Evolutionary conservation across 495 filamentous ascomycete genomes (phyloP).

Genomic region (Neurospora sp.): DNA sequence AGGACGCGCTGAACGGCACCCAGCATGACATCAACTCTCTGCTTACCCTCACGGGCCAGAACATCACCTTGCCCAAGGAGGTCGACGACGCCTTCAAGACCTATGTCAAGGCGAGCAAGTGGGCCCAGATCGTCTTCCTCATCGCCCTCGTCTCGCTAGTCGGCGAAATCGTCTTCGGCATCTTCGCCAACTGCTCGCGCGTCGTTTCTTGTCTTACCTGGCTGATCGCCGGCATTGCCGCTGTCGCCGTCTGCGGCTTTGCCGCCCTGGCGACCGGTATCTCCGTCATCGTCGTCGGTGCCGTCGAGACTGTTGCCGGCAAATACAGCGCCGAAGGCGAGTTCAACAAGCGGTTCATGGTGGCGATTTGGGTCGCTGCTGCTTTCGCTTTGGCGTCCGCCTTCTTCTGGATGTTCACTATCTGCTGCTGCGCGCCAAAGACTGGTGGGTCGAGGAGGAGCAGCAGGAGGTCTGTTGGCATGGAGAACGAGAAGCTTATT

Average conservation of each 20-base stretch:
- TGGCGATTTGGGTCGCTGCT: constrained; percentile 66
- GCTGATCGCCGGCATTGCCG: constrained; percentile 38
- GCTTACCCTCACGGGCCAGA: constrained; percentile 24
- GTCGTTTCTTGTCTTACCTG: constrained; percentile 40
- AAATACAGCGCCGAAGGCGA: constrained; percentile 54
- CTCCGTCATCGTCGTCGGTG: constrained; percentile 54
- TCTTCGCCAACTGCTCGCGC: constrained; percentile 53
- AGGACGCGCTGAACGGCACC: constrained; percentile 46
- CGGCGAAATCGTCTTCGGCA: constrained; percentile 67
- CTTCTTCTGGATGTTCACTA: constrained; percentile 83
- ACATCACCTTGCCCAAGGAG: constrained; percentile 48
- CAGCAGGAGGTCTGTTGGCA: constrained; percentile 1
- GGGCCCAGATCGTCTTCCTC: constrained; percentile 72
- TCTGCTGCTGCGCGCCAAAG: constrained; percentile 69
- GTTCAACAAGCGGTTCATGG: constrained; percentile 59
- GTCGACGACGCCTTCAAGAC: constrained; percentile 55
- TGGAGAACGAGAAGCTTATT: constrained; percentile 38
- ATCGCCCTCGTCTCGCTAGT: constrained; percentile 59
- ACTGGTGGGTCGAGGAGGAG: constrained; percentile 15
- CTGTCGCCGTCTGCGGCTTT: constrained; percentile 51
- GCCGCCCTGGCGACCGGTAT: constrained; percentile 51
- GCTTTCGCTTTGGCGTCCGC: constrained; percentile 61
- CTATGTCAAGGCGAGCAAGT: constrained; percentile 64
- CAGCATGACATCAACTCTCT: constrained; percentile 40
- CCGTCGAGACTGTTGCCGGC: constrained; percentile 51